These are phyloP conservation scores for Pilaira anomala DNA, from an alignment of 192 early-diverging fungal species.

Conservation along the genomic window DNA sequence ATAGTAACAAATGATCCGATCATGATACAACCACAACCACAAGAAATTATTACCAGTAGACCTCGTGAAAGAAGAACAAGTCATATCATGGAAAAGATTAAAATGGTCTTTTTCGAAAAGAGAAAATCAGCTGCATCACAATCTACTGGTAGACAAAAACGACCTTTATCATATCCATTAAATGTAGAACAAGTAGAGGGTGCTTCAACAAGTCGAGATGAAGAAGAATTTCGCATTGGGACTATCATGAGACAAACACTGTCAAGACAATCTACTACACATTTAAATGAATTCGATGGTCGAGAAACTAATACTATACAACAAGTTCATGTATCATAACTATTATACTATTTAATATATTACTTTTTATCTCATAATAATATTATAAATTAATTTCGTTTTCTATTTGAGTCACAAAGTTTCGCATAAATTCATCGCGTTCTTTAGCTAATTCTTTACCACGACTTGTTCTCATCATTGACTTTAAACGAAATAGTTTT, in stretches of 20 bases:
- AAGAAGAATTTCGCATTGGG: background rate
- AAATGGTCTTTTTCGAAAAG: constrained; percentile 33
- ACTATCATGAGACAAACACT: background rate
- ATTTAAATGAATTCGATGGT: background rate
- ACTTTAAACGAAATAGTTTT: constrained; percentile 59
- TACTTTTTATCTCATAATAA: constrained; percentile 31
- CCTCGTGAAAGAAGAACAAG: constrained; percentile 11
- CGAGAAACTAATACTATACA: background rate
- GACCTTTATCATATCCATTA: constrained; percentile 29
- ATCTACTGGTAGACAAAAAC: background rate
- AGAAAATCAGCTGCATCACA: constrained; percentile 11
- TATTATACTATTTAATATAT: background rate
- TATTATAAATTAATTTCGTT: constrained; percentile 44
- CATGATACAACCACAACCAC: background rate
- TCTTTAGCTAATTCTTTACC: constrained; percentile 54
- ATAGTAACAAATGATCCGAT: constrained; percentile 2
- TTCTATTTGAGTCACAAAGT: constrained; percentile 56
- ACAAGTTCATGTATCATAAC: too few species aligned
- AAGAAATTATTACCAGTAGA: constrained; percentile 2
- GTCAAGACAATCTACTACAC: constrained; percentile 7
- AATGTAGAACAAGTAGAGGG: background rate
- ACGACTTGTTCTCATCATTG: constrained; percentile 61
- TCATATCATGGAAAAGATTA: constrained; percentile 27
- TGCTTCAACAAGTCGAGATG: background rate
- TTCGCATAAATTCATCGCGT: constrained; percentile 55